Conservation (phyloP, 345 rosid genomes). For the Kernera saxatilis region DNA sequence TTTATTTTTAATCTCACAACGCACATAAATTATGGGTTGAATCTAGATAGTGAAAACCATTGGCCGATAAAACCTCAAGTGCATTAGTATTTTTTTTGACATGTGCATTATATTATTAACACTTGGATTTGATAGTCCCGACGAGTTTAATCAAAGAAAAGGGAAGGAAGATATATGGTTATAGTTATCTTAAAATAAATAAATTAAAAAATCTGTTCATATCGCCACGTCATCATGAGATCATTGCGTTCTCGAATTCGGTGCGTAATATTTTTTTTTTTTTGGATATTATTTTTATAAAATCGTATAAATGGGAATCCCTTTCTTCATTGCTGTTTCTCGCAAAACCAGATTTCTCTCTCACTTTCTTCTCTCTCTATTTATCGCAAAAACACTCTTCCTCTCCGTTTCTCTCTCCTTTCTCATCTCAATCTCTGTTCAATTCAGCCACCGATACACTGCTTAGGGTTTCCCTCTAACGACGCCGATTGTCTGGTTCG, state of each 20-base stretch:
- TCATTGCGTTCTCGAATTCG: conserved; percentile 16
- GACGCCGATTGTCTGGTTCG: conserved; percentile 17
- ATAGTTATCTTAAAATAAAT: not conserved
- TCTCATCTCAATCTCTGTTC: not conserved
- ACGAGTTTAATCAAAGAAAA: not conserved
- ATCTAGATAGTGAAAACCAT: not conserved
- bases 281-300: not conserved
- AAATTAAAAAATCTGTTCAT: conserved; percentile 11
- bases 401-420: not conserved
- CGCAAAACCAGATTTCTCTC: conserved; percentile 12
- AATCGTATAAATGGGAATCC: not conserved
- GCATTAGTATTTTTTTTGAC: too few relatives aligned
- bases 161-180: not conserved
- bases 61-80: not conserved
- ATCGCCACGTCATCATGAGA: conserved; percentile 24
- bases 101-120: not conserved
- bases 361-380: not conserved
- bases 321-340: not conserved
- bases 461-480: not conserved
- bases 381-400: not conserved
- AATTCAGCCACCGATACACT: not conserved
- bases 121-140: not conserved
- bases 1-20: too few relatives aligned
- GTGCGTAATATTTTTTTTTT: not conserved
- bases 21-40: too few relatives aligned